Base-by-base conservation (phyloP, 2,329 filamentous ascomycete species). In the Ophiocordyceps camponoti-floridani region DNA sequence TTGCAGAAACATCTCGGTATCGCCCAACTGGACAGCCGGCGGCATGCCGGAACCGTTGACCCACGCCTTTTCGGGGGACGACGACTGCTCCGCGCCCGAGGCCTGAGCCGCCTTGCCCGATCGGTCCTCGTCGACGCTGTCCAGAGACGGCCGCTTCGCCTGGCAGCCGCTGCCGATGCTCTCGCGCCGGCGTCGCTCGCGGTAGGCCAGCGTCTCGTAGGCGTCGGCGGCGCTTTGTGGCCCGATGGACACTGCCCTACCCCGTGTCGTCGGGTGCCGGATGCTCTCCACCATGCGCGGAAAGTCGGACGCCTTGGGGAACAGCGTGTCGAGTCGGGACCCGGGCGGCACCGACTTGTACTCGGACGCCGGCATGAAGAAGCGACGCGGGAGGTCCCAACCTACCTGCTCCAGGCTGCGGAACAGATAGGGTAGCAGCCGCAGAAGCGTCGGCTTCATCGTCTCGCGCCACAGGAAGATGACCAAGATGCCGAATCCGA, bases 191-290 rank as follows among this genome's bases (percentile, higher is more conserved):
- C 67, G 64, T 19, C 72, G 63, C 55, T 94, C 86, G 18, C 89
- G 79, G 57, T 94, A 94, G 6, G 89, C 91, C 43, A 98, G 69
- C 18, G 87, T 86, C 65, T 98, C 91, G 63, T 95, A 94, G 23
- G 87, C 91, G 63, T 98, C 91, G 2, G 91, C 91, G 48, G 88
- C 88, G 41, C 88, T 95, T 63, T 96, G 91, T 2, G 91, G 91
- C 0, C 91, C 91, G 44, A 96, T 75, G 6, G 87, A 94, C 31
- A 96, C 77, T 30, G 87, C 82, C 44, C 91, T 76, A 48, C 81
- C 81, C 47, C 86, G 72, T 13, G 63, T 65, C 4, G 62, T 67
- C 0, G 86, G 84, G 52, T 89, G 79, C 23, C 86, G 78, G 41
- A 96, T 84, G 40, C 79, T 86, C 48, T 79, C 82, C 23, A 95